Conservation (phyloP, 345 rosid species). For the Firmiana major region DNA sequence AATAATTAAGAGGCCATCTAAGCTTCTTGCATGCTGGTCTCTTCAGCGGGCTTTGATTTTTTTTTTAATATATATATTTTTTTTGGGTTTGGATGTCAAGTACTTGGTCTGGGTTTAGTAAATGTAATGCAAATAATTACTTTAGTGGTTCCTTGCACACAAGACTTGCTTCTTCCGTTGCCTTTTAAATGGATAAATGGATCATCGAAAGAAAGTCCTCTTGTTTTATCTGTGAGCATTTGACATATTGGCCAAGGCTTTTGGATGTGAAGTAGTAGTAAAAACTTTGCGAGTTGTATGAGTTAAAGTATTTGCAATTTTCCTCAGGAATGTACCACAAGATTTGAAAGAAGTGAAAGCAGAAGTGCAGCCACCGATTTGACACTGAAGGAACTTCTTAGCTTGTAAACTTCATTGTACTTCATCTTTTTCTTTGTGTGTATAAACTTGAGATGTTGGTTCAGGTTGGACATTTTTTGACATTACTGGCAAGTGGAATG, state of each 20-base stretch:
- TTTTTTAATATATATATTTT: background rate
- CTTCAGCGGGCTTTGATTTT: background rate
- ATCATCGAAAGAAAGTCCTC: background rate
- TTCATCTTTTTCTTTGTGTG: background rate
- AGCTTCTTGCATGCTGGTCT: background rate
- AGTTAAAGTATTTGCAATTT: background rate
- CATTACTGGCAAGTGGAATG: background rate
- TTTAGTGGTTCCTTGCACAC: background rate
- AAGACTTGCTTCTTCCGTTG: background rate
- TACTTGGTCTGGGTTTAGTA: background rate
- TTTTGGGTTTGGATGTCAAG: background rate
- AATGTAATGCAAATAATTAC: background rate
- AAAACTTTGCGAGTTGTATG: background rate
- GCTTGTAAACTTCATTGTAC: background rate
- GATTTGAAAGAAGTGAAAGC: conserved; percentile 14
- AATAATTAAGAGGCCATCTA: background rate
- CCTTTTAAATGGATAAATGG: background rate
- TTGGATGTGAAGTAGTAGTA: too few relatives aligned
- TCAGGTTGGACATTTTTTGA: background rate
- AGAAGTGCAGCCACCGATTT: background rate
- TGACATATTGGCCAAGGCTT: background rate
- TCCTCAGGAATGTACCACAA: background rate
- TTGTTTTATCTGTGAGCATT: background rate
- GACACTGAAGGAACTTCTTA: background rate
- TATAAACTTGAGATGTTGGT: background rate